Evolutionary conservation across 805 yeast species (phyloP), one percentile per base, ranked within the genome.

Genomic region (Teunomyces kruisii): DNA sequence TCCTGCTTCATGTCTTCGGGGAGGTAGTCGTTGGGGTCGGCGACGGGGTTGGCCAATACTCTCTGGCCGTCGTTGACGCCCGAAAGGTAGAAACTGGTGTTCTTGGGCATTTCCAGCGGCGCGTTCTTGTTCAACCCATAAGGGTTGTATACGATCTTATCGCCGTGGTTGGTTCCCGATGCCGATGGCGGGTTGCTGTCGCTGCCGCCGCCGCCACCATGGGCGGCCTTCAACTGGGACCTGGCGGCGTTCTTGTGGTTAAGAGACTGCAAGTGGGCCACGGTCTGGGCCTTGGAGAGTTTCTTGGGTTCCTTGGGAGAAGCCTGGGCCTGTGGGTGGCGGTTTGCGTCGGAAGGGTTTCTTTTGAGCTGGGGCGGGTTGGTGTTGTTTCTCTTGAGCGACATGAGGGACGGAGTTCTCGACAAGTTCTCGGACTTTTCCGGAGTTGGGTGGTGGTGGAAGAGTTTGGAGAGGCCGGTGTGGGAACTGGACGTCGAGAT

Each of bases 81-180:
- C 58, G 62, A 46, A 40, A 58, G 28, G 54, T 56, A 55, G 52
- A 51, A 50, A 47, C 58, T 50, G 37, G 67, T 47, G 53, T 50
- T 53, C 48, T 55, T 61, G 32, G 58, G 59, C 22, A 47, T 41
- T 36, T 58, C 58, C 43, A 49, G 59, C 42, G 55, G 42, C 22
- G 52, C 42, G 46, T 49, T 51, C 50, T 66, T 72, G 49, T 70
- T 75, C 31, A 76, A 47, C 1, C 88, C 89, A 57, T 80, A 84
- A 1, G 89, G 89, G 54, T 83, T 83, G 61, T 83, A 84, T 36
- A 75, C 76, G 56, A 81, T 70, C 46, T 78, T 80, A 16, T 68
- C 74, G 12, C 39, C 39, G 39, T 37, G 42, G 22, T 42, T 38
- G 32, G 29, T 30, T 17, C 36, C 40, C 9, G 48, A 16, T 12